Base-by-base conservation (phyloP, 495 filamentous ascomycete genomes). In the Daldinia decipiens region DNA sequence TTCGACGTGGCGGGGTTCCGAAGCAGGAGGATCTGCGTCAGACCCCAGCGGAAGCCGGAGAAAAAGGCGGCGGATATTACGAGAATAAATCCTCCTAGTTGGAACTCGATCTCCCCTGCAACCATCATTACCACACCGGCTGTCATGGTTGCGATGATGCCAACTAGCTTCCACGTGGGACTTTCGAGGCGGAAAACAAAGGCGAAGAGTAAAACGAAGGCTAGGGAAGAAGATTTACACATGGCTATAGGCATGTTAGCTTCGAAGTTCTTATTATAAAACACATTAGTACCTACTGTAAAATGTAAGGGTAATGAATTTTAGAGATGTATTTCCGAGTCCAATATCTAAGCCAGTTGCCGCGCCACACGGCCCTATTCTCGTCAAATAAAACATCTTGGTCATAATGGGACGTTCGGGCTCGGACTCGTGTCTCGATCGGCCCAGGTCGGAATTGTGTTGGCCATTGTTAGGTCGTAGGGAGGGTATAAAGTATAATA, bases 41-140 rank as follows among this genome's bases (percentile, higher is more conserved):
- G 83, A 24, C 89, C 93, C 96, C 96, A 99, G 70, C 96, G 92
- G 83, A 99, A 97, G 55, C 96, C 96, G 27, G 93, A 97, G 80
- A 97, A 95, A 82, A 95, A 96, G 29, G 94, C 92, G 17, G 96
- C 92, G 15, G 90, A 87, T 76, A 98, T 98, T 79, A 98, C 89
- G 51, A 99, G 89, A 31, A 93, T 76, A 79, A 99, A 98, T 8
- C 96, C 96, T 38, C 94, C 86, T 0, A 89, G 83, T 68, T 93
- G 87, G 85, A 99, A 99, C 36, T 91, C 89, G n/a, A 94, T 87
- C 81, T 99, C 95, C 26, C 94, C 94, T 2, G 94, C 92, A 3
- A 99, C 96, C 96, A 99, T 99, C 94, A 98, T 97, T 69, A 98
- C 86, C 26, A 99, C 96, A 60, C 96, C 96, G 2, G 89, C 73